Evolutionary conservation across 2,329 filamentous ascomycete genomes (phyloP), one percentile per base, ranked within the genome.

Genomic region (Chaetomium strumarium): DNA sequence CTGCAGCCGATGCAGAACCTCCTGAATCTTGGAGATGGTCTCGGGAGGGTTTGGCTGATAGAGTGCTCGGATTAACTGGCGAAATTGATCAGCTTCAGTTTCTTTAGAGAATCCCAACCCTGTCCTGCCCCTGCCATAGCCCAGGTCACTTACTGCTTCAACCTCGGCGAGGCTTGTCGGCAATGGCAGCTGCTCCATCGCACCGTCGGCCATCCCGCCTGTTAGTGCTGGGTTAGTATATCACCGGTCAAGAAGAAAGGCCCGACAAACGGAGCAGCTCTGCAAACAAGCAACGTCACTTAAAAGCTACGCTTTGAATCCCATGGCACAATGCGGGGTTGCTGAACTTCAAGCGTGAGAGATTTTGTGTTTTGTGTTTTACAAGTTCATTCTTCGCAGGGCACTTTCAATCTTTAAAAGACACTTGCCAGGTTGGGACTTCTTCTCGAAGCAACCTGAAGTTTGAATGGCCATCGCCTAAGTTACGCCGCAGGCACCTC

Each of bases 1-100:
- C 66, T 97, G 93, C 16, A 96, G 73, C 24, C 77, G 76, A 57
- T 93, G 88, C 13, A 99, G 75, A 13, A 85, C 81, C 52, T 87
- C 83, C 66, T 97, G 88, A 44, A 77, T 76, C 17, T 68, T 69
- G 11, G 73, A 66, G 47, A 82, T 75, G 17, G 67, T 68, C 33
- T 74, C 70, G 38, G 77, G 74, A 0, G 72, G 52, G 33, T 75
- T 77, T 31, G 77, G 77, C 52, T 75, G 68, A 60, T 83, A 83
- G 6, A 83, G 69, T 10, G 75, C 73, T 53, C 75, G 65, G 42
- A 83, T 75, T 57, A 82, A 63, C 72, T 73, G 54, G n/a, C 31
- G 37, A 24, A 12, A 40, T 58, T 10, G 56, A n/a, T 47, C 38
- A 33, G 46, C 17, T n/a, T 54, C 24, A 9, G 31, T 45, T 45